Evolutionary conservation across 1,139 yeast species (phyloP), one percentile per base, ranked within the genome.

Genomic region (Saccharomyces hybrid): DNA sequence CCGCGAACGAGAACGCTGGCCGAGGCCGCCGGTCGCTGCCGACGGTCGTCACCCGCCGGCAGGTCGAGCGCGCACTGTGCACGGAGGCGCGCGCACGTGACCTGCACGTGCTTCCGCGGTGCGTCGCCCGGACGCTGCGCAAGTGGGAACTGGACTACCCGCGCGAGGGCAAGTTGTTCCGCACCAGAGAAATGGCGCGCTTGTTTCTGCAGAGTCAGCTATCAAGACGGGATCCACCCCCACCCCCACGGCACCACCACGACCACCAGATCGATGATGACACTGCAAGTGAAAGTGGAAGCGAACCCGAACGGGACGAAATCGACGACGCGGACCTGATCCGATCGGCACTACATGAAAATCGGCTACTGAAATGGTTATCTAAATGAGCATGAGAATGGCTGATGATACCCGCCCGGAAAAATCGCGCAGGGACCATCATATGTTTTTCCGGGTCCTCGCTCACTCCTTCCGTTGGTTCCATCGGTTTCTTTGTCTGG

Each of bases 141-240:
- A 68, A 68, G 53, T 68, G 61, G 50, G 56, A 63, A n/a, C 48
- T 68, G 3, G 48, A 57, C 25, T 56, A 54, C 41, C 53, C 58
- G 38, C 54, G 56, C 3, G 50, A 57, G 20, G 68, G 68, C 9
- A 63, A 61, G 47, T 50, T 67, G 16, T 67, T 65, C 59, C 61
- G 58, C 50, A 61, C 51, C 48, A 58, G 55, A 27, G 56, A 60
- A 6, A 56, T 63, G 20, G 60, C 64, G 5, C 25, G 34, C 7
- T 9, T 34, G 42, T 34, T 34, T 34, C 42, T 34, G 14, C 52
- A 48, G 48, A 34, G 48, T n/a, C 32, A 48, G 48, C 28, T 52
- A 48, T 44, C 52, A 25, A 31, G 27, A 6, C 49, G 32, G 25
- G 27, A 38, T 20, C 20, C 20, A 20, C 20, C 20, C 20, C 50